Evolutionary conservation across 305 asterid species (phyloP), one percentile per base, ranked within the genome.

Genomic region (Fraxinus angustifolia): DNA sequence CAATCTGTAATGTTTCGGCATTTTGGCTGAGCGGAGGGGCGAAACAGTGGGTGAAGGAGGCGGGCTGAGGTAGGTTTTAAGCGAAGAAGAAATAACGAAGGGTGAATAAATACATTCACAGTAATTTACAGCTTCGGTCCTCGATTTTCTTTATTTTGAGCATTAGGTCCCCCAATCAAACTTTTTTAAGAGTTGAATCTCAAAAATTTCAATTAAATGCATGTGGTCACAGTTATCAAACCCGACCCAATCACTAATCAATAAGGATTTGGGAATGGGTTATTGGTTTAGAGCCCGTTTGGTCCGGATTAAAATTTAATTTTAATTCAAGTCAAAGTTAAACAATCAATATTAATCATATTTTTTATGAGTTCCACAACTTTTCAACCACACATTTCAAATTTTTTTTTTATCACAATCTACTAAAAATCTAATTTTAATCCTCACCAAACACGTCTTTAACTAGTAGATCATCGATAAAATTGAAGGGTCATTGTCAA

Each of bases 1-100:
- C 40, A 97, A 96, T 83, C 99, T 84, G 87, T 91, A 92, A 72
- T 95, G 98, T 93, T 93, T 93, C 88, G 98, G 97, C 99, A 95
- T 42, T 11, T 42, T 42, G 50, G n/a, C 50, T 42, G 50, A 42
- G 50, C 50, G 50, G 16, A 42, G 16, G 50, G 50, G 50, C 50
- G 50, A 42, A 42, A 42, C 50, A 42, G 14, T 2, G 50, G 50
- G 21, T n/a, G 60, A 4, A 1, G 60, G 19, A 16, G 60, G 60
- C 60, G 60, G 21, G 21, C 60, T 16, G 21, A 50, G 8, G 19
- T 50, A 50, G 21, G 60, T 50, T 50, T 50, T 50, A 16, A 14
- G 19, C 7, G 19, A 16, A 50, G 60, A 16, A 50, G 6, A 16
- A 14, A 16, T 16, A 50, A 16, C 7, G 60, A 50, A 50, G 16